phyloP scores from a whole-genome alignment of 495 filamentous ascomycete species.

The Beverwykella pulmonaria region DNA sequence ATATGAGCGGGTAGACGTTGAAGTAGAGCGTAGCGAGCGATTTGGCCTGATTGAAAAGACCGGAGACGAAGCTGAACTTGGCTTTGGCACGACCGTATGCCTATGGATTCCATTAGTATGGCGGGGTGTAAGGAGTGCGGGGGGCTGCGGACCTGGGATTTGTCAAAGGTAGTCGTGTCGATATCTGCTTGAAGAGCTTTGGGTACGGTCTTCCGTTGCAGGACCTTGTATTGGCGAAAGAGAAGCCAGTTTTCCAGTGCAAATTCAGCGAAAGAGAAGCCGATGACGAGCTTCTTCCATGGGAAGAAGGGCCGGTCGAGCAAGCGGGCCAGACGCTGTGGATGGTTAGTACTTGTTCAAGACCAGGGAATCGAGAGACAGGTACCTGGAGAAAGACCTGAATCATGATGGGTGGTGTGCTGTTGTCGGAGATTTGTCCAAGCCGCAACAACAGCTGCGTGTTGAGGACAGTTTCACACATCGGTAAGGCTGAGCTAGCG shows the following conservation, averaged over 20 bases:
- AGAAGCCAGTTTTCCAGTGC: constrained; percentile 83
- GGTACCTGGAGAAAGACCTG: constrained; percentile 42
- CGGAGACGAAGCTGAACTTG: constrained; percentile 76
- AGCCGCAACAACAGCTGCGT: neutral
- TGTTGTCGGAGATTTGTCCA: constrained; percentile 9
- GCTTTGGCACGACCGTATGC: constrained; percentile 95
- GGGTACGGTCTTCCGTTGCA: constrained; percentile 76
- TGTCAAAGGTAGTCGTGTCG: constrained; percentile 87
- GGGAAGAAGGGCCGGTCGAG: constrained; percentile 92
- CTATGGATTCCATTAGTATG: constrained; percentile 47
- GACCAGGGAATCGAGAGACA: neutral
- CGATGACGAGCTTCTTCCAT: constrained; percentile 94
- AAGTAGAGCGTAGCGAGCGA: constrained; percentile 85
- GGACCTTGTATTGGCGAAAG: constrained; percentile 81
- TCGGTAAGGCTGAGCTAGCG: constrained; percentile 24
- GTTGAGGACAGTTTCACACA: constrained; percentile 30
- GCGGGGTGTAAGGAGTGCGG: constrained; percentile 3
- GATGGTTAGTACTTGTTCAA: constrained; percentile 2
- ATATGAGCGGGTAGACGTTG: constrained; percentile 87
- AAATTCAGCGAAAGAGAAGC: constrained; percentile 88
- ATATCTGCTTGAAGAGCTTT: constrained; percentile 84
- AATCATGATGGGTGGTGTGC: constrained; percentile 30
- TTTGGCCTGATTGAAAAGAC: constrained; percentile 81
- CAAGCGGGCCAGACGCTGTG: constrained; percentile 78
- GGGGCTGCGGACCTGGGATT: constrained; percentile 69